Percentiles rank a stretch among this genome's conserved stretches.
phyloP scores from a whole-genome alignment of 257 asterid species.

The Capsicum rhomboideum region DNA sequence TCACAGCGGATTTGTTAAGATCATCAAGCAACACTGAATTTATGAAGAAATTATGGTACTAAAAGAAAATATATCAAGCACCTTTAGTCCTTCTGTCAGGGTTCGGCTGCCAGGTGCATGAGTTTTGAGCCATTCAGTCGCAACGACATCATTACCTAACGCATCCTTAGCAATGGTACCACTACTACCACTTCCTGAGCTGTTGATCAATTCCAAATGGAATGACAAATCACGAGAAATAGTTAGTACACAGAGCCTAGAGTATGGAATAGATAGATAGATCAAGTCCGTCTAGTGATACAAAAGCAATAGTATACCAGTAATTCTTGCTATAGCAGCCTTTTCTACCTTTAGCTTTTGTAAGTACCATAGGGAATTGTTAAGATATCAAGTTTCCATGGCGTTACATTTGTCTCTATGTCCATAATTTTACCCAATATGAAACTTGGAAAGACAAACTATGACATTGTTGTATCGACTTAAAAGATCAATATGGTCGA shows the following conservation, averaged over 20 bases:
- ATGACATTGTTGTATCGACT: neutral
- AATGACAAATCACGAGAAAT: neutral
- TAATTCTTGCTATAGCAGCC: neutral
- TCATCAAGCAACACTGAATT: neutral
- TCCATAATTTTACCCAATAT: neutral
- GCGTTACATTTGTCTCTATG: neutral
- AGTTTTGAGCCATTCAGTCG: slow-evolving; percentile 50
- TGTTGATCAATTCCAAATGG: slow-evolving; percentile 15
- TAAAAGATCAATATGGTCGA: neutral
- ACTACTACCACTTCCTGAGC: slow-evolving; percentile 40
- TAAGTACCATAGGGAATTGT: neutral
- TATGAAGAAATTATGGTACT: neutral
- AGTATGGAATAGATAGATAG: neutral
- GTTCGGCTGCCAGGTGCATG: slow-evolving; percentile 89
- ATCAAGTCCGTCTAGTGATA: neutral
- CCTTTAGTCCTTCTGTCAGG: slow-evolving; percentile 89
- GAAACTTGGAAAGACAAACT: too few species aligned
- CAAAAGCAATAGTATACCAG: neutral
- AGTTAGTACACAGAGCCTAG: neutral
- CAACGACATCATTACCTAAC: slow-evolving; percentile 73
- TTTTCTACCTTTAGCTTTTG: neutral
- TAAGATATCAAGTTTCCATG: neutral
- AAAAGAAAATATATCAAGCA: slow-evolving; percentile 4
- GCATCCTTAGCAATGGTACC: slow-evolving; percentile 87
- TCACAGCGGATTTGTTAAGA: too few species aligned